phyloP scores from a whole-genome alignment of 106 monocot genomes.

The Chionographis japonica region DNA sequence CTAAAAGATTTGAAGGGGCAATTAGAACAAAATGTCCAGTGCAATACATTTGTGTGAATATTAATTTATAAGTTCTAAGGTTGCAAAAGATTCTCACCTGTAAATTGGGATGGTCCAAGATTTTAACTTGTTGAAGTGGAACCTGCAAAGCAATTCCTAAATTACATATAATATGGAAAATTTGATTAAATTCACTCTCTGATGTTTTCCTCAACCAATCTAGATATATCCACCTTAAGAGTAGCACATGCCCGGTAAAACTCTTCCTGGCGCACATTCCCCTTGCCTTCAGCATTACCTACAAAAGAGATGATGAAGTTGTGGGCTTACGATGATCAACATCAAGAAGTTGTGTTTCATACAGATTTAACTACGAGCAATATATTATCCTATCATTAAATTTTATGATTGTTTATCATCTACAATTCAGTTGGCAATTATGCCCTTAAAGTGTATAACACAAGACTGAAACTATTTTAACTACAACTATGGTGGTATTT shows the following conservation, averaged over 20 bases:
- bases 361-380: too few species aligned
- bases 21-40: not conserved
- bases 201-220: not conserved
- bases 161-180: slow-evolving; percentile 1
- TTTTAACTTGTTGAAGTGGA: slow-evolving; percentile 53
- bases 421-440: too few species aligned
- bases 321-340: not conserved
- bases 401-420: too few species aligned
- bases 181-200: not conserved
- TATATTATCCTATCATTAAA: too few species aligned
- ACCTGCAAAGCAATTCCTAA: slow-evolving; percentile 36
- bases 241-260: slow-evolving; percentile 59
- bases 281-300: slow-evolving; percentile 86
- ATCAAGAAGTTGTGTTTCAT: too few species aligned
- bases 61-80: not conserved
- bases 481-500: too few species aligned
- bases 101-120: slow-evolving; percentile 67
- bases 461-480: too few species aligned
- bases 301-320: not conserved
- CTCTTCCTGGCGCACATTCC: slow-evolving; percentile 67
- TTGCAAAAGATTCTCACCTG: slow-evolving; percentile 41
- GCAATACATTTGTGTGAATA: too few species aligned
- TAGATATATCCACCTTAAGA: slow-evolving; percentile 44
- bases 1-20: slow-evolving; percentile 21
- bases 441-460: too few species aligned